Evolutionary conservation across 1,284 basidiomycete species (phyloP), one percentile per base, ranked within the genome.

Genomic region (Lentinus polychrous): DNA sequence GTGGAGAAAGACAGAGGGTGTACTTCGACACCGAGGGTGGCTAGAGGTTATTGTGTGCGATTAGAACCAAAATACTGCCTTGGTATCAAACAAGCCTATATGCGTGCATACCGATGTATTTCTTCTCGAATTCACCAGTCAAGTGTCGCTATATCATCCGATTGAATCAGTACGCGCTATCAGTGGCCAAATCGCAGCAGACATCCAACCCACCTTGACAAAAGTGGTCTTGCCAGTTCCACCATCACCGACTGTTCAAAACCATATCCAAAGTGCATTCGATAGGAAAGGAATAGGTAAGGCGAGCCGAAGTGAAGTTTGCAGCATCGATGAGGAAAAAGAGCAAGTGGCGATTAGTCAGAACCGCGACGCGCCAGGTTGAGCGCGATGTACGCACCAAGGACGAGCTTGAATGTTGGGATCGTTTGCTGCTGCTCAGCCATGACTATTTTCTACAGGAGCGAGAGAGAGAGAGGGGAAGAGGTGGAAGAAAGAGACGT

Each of bases 61-160:
- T 27, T 27, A 27, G 27, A 27, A 27, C 27, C 5, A 27, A 27
- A 27, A 27, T 27, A 10, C 27, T 4, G 4, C 27, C 27, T 27
- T 10, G 5, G 27, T 4, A 27, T 27, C 4, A 5, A 27, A 27
- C 27, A 27, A 4, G 27, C 10, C 27, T 27, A 5, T 10, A 27
- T 27, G 10, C 10, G 27, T 46, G 55, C 62, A 31, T 68, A 95
- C 93, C 94, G 58, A 99, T 98, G 78, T 98, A 99, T 75, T 99
- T 99, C 83, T 99, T 99, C 77, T 99, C 96, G 71, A 99, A 99
- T 82, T 99, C 96, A 68, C 91, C 94, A 58, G 95, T 97, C 83
- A 97, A 84, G 74, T 99, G 95, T 70, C 94, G 93, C 93, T 93
- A 63, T 37, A 55, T 58, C 59, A 43, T 44, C 44, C 34, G 46